Percentiles rank a stretch among this genome's conserved stretches.
phyloP scores from a whole-genome alignment of 2,329 filamentous ascomycete genomes.

The Podosphaera leucotricha region DNA sequence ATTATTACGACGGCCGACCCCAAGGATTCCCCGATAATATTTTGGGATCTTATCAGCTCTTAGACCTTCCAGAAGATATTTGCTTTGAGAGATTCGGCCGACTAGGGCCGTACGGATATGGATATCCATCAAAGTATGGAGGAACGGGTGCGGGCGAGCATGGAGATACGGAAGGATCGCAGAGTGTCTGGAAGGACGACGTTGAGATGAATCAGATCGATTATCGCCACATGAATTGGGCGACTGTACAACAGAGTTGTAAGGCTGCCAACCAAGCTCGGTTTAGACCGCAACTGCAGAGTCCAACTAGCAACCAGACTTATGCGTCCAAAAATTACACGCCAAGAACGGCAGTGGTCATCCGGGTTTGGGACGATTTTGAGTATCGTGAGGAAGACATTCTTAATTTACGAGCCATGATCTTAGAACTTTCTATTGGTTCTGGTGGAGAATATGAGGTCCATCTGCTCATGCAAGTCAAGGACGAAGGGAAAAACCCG shows the following conservation, averaged over 20 bases:
- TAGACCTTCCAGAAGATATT: slow-evolving; percentile 60
- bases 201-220: slow-evolving; percentile 39
- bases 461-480: slow-evolving; percentile 66
- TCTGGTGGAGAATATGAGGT: slow-evolving; percentile 75
- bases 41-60: slow-evolving; percentile 64
- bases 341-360: slow-evolving; percentile 50
- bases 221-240: slow-evolving; percentile 58
- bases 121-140: slow-evolving; percentile 56
- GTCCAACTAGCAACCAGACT: slow-evolving; percentile 3
- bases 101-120: slow-evolving; percentile 71
- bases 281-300: slow-evolving; percentile 22
- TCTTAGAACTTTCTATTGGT: slow-evolving; percentile 56
- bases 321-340: slow-evolving; percentile 14
- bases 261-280: slow-evolving; percentile 44
- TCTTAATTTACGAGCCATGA: slow-evolving; percentile 60
- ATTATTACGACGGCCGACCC: slow-evolving; percentile 55
- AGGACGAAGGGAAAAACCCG: slow-evolving; percentile 50
- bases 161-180: slow-evolving; percentile 60
- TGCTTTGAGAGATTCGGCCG: slow-evolving; percentile 87
- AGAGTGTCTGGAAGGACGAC: slow-evolving; percentile 46
- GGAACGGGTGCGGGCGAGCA: slow-evolving; percentile 70
- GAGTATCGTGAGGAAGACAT: slow-evolving; percentile 59
- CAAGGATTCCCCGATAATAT: slow-evolving; percentile 65
- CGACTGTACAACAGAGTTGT: slow-evolving; percentile 52
- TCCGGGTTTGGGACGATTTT: slow-evolving; percentile 66